A percentile compares a stretch with the other conserved stretches of the same genome.
Conservation (phyloP, 352 stramenopile species). For the Phytophthora sp. region DNA sequence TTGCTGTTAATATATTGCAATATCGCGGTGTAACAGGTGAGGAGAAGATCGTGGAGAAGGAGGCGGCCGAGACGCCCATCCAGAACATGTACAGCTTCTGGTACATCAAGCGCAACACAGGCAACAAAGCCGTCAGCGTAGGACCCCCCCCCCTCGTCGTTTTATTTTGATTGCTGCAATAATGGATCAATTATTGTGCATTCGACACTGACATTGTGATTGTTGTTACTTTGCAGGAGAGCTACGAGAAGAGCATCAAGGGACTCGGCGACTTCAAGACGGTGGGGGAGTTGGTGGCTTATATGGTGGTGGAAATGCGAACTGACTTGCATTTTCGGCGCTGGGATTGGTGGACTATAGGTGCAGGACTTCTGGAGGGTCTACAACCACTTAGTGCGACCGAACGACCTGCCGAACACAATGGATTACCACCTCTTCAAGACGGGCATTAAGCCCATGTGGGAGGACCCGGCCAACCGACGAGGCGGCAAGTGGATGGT, state of each 20-base stretch:
- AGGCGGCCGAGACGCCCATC: slow-evolving; percentile 63
- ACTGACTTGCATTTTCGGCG: slow-evolving; percentile 7
- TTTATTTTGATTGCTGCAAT: slow-evolving; percentile 6
- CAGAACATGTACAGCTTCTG: slow-evolving; percentile 92
- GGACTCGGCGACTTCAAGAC: slow-evolving; percentile 93
- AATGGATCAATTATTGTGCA: slow-evolving; percentile 3
- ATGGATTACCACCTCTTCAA: slow-evolving; percentile 96
- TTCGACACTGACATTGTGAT: slow-evolving; percentile 10
- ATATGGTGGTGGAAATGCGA: too few relatives aligned
- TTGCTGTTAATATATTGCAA: slow-evolving; percentile 18
- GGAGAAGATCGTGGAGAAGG: slow-evolving; percentile 32
- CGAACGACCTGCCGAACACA: slow-evolving; percentile 90
- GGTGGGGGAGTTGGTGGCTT: slow-evolving; percentile 32
- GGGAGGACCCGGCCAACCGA: slow-evolving; percentile 92
- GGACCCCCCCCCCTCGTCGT: slow-evolving; percentile 13
- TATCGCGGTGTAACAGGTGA: slow-evolving; percentile 32
- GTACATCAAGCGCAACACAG: slow-evolving; percentile 89
- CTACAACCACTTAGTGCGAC: slow-evolving; percentile 93
- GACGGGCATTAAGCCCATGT: slow-evolving; percentile 94
- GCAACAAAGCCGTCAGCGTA: slow-evolving; percentile 75
- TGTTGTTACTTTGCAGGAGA: slow-evolving; percentile 57
- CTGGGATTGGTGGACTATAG: slow-evolving; percentile 25
- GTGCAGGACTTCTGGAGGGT: slow-evolving; percentile 94
- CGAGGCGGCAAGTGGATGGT: slow-evolving; percentile 94
- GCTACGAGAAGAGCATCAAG: slow-evolving; percentile 96